phyloP scores from a whole-genome alignment of 2,329 filamentous ascomycete genomes.

The Colletotrichum trifolii region DNA sequence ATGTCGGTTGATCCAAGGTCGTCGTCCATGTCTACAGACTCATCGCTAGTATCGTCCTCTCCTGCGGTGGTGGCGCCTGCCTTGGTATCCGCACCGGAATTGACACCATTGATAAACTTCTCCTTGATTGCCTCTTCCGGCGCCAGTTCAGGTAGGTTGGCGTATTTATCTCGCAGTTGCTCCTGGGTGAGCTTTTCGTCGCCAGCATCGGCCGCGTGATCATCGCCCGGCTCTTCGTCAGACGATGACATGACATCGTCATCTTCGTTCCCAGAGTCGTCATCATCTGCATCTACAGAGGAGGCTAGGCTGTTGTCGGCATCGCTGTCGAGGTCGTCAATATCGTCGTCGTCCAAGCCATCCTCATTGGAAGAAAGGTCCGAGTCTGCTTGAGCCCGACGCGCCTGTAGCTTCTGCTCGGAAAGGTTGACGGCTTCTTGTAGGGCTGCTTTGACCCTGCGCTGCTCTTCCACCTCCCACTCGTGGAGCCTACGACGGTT shows the following conservation, averaged over 20 bases:
- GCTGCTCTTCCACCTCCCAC: slow-evolving; percentile 74
- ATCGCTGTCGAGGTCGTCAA: slow-evolving; percentile 48
- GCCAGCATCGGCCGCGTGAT: slow-evolving; percentile 52
- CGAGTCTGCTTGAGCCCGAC: slow-evolving; percentile 64
- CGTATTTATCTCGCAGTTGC: slow-evolving; percentile 76
- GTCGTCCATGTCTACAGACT: slow-evolving; percentile 76
- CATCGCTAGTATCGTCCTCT: slow-evolving; percentile 67
- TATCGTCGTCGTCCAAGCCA: slow-evolving; percentile 56
- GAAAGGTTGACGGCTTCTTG: slow-evolving; percentile 80
- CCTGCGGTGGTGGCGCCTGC: slow-evolving; percentile 39
- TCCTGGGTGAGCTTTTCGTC: slow-evolving; percentile 77
- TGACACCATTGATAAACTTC: slow-evolving; percentile 34
- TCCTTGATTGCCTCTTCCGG: slow-evolving; percentile 40
- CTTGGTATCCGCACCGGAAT: slow-evolving; percentile 7
- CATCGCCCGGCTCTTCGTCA: slow-evolving; percentile 68
- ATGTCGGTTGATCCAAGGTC: slow-evolving; percentile 70
- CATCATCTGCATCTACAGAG: slow-evolving; percentile 51
- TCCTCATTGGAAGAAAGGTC: slow-evolving; percentile 60
- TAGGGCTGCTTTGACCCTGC: slow-evolving; percentile 73
- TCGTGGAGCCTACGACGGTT: slow-evolving; percentile 69
- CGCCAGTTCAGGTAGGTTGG: slow-evolving; percentile 66
- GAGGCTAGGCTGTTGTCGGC: slow-evolving; percentile 53
- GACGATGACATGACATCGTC: slow-evolving; percentile 68
- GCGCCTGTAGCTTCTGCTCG: slow-evolving; percentile 74
- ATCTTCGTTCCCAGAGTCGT: slow-evolving; percentile 53